Evolutionary conservation across 352 stramenopile species (phyloP).

Genomic region (Thraustotheca clavata): DNA sequence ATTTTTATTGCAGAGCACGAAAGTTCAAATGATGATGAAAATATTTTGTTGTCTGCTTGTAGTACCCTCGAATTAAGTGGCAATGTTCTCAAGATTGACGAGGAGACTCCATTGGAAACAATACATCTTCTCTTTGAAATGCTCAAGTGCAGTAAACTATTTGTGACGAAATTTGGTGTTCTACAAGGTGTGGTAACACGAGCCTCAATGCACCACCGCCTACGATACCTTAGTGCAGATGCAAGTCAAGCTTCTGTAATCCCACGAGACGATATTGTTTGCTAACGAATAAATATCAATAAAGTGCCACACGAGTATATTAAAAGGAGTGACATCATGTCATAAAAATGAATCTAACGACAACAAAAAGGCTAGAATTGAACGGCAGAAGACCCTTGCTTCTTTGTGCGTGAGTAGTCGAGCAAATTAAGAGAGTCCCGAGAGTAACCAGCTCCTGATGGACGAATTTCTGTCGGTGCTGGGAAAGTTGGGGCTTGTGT

Average conservation of each 20-base stretch:
- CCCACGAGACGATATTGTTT: conserved; percentile 13
- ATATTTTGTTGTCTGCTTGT: conserved; percentile 59
- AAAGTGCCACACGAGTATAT: background rate
- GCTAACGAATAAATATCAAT: background rate
- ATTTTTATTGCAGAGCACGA: background rate
- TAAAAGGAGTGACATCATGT: background rate
- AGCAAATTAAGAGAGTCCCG: conserved; percentile 72
- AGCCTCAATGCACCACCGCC: conserved; percentile 32
- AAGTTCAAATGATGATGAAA: conserved; percentile 37
- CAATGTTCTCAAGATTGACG: conserved; percentile 64
- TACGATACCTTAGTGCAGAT: conserved; percentile 30
- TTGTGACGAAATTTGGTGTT: conserved; percentile 78
- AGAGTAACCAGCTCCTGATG: conserved; percentile 42
- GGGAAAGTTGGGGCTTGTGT: conserved; percentile 22
- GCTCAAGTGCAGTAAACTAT: conserved; percentile 81
- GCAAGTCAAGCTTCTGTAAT: background rate
- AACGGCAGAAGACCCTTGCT: conserved; percentile 20
- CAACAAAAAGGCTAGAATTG: background rate
- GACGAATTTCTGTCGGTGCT: conserved; percentile 16
- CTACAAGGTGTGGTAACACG: conserved; percentile 73
- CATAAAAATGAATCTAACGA: conserved; percentile 13
- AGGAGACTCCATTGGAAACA: conserved; percentile 64
- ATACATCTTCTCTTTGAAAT: conserved; percentile 89
- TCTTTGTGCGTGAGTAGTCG: conserved; percentile 75
- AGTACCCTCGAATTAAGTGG: conserved; percentile 63